Percentiles rank a stretch among this genome's conserved stretches.
These are phyloP conservation scores for Auriculariales sp. DNA, from an alignment of 768 basidiomycete genomes.

Conservation along the genomic window DNA sequence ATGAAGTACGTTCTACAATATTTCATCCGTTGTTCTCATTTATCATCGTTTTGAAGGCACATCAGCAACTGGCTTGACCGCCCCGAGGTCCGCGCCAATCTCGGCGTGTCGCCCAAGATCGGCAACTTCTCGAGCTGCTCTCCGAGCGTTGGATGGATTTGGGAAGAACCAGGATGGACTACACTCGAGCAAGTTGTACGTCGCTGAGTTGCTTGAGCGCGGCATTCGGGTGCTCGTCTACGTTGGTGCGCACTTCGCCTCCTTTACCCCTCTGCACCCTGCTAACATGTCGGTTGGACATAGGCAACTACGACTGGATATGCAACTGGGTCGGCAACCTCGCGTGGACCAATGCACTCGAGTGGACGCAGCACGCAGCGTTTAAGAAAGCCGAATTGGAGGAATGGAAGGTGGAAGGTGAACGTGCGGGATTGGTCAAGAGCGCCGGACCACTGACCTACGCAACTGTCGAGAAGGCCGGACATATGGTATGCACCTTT, in stretches of 20 bases:
- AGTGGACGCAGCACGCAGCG: constrained; percentile 19
- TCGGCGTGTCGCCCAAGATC: constrained; percentile 42
- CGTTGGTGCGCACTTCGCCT: constrained; percentile 27
- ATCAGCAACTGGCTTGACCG: constrained; percentile 50
- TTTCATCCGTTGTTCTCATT: too few species aligned
- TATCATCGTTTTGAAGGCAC: too few species aligned
- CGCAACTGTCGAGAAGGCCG: constrained; percentile 46
- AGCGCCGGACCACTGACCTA: constrained; percentile 46
- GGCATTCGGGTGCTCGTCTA: constrained; percentile 38
- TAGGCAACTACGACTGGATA: constrained; percentile 25
- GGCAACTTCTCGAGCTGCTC: constrained; percentile 28
- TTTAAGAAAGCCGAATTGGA: constrained; percentile 37
- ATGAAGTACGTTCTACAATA: constrained; percentile 19
- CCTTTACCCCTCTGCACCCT: neutral
- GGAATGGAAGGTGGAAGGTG: constrained; percentile 40
- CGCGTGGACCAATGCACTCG: constrained; percentile 18
- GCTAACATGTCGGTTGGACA: neutral
- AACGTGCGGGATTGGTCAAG: constrained; percentile 41
- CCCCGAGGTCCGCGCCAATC: constrained; percentile 31
- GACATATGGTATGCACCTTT: constrained; percentile 38
- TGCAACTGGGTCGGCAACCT: constrained; percentile 38
- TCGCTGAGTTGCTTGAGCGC: constrained; percentile 39
- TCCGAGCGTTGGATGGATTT: constrained; percentile 1
- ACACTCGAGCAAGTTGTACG: constrained; percentile 17
- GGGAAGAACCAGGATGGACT: constrained; percentile 12